These are phyloP conservation scores for Lactarius psammicola DNA, from an alignment of 768 basidiomycete genomes.

Conservation along the genomic window DNA sequence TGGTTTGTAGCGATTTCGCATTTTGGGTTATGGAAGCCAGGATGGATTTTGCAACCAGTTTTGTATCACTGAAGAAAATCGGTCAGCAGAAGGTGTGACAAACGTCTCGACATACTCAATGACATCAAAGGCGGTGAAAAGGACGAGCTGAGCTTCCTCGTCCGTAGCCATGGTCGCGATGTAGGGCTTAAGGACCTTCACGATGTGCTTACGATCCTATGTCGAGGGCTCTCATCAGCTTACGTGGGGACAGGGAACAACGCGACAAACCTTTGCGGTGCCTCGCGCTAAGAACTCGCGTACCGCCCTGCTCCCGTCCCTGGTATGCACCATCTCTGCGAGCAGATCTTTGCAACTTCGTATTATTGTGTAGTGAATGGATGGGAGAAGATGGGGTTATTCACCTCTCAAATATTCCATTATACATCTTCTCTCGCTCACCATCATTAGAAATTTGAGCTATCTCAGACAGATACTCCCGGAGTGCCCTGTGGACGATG, in stretches of 20 bases:
- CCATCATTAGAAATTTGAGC: conserved; percentile 55
- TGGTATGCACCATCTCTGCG: conserved; percentile 93
- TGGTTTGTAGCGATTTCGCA: conserved; percentile 55
- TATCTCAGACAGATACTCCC: conserved; percentile 77
- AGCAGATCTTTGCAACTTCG: conserved; percentile 77
- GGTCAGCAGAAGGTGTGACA: neutral
- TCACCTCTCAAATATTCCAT: conserved; percentile 80
- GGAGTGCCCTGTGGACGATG: conserved; percentile 81
- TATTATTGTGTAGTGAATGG: conserved; percentile 1
- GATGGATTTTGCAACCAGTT: conserved; percentile 78
- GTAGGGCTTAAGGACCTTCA: conserved; percentile 88
- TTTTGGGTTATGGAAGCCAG: conserved; percentile 63
- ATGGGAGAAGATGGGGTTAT: neutral
- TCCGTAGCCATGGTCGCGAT: conserved; percentile 84
- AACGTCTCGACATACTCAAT: conserved; percentile 64
- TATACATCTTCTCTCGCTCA: conserved; percentile 69
- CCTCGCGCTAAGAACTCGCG: conserved; percentile 83
- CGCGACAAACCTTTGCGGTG: conserved; percentile 66
- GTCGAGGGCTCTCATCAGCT: no score
- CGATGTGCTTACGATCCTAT: conserved; percentile 86
- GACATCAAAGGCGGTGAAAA: conserved; percentile 87
- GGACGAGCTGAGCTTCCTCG: conserved; percentile 85
- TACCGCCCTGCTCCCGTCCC: conserved; percentile 82
- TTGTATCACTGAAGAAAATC: conserved; percentile 68
- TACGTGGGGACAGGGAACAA: neutral